phyloP scores from a whole-genome alignment of 192 early-diverging fungal species.

The Backusella tuberculispora region DNA sequence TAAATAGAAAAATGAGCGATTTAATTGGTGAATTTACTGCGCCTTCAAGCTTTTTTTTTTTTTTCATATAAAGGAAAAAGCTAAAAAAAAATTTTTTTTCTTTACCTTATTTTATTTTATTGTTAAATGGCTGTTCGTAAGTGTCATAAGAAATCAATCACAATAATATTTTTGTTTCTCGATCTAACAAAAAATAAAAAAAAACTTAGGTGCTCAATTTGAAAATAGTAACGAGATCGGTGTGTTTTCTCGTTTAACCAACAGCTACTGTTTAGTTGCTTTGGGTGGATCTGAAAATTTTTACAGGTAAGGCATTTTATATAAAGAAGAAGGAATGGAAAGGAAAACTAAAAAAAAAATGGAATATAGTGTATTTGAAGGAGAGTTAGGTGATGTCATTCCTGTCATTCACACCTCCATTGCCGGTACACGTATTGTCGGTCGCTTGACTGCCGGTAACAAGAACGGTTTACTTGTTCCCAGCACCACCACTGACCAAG shows the following conservation, averaged over 20 bases:
- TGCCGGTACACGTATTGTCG: constrained; percentile 95
- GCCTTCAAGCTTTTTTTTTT: constrained; percentile 1
- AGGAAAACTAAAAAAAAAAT: constrained; percentile 8
- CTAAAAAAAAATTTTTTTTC: constrained; percentile 7
- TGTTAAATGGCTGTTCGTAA: constrained; percentile 4
- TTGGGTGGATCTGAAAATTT: constrained; percentile 99
- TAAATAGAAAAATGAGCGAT: background rate
- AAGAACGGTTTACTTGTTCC: constrained; percentile 94
- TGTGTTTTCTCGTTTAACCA: constrained; percentile 96
- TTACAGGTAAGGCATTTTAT: constrained; percentile 72
- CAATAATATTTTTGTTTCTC: too few relatives aligned
- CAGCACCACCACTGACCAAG: constrained; percentile 95
- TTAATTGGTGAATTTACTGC: background rate
- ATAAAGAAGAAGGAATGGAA: background rate
- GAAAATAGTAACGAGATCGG: constrained; percentile 99
- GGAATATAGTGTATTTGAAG: constrained; percentile 83
- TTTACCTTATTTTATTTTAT: constrained; percentile 10
- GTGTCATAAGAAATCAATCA: background rate
- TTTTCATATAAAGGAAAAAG: constrained; percentile 1
- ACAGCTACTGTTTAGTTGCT: constrained; percentile 96
- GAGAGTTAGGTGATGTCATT: constrained; percentile 92
- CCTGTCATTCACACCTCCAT: constrained; percentile 97
- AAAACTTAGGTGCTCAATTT: constrained; percentile 80
- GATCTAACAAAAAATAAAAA: background rate
- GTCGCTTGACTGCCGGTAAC: constrained; percentile 93